Evolutionary conservation across 2,329 filamentous ascomycete species (phyloP).

Genomic region (Remersonia thermophila): DNA sequence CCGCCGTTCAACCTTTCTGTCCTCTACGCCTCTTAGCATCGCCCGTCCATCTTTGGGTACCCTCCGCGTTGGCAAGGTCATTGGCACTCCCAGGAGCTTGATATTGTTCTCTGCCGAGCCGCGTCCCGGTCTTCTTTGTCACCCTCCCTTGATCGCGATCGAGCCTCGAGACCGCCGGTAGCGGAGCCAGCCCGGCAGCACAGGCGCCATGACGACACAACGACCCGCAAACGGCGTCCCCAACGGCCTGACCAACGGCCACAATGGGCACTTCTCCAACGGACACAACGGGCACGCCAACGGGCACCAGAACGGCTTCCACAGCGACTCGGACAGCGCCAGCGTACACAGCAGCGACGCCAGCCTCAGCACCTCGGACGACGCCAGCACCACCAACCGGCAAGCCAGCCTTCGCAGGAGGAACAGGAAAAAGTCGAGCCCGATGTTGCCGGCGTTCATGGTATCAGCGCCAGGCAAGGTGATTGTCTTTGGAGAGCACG

Average conservation of each 20-base stretch:
- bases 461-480: slow-evolving; percentile 96
- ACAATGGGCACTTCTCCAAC: not conserved
- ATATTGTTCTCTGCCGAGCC: slow-evolving; percentile 7
- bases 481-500: slow-evolving; percentile 95
- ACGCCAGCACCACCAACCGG: slow-evolving; percentile 18
- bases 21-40: too few relatives aligned
- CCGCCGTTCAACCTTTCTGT: too few relatives aligned
- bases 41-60: slow-evolving; percentile 4
- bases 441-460: slow-evolving; percentile 84
- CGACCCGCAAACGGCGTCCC: slow-evolving; percentile 5
- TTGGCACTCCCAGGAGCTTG: slow-evolving; percentile 2
- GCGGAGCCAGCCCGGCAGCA: not conserved
- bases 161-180: not conserved
- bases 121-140: slow-evolving; percentile 2
- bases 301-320: slow-evolving; percentile 1
- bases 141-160: not conserved
- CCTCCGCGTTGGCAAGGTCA: slow-evolving; percentile 2
- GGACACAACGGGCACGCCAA: not conserved
- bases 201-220: slow-evolving; percentile 10
- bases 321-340: slow-evolving; percentile 4
- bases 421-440: slow-evolving; percentile 44
- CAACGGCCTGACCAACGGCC: slow-evolving; percentile 7
- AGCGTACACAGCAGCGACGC: slow-evolving; percentile 15
- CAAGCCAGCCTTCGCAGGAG: slow-evolving; percentile 23
- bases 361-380: slow-evolving; percentile 6